Evolutionary conservation across 2,329 filamentous ascomycete species (phyloP), one percentile per base, ranked within the genome.

Genomic region (Ophiobolus disseminans): DNA sequence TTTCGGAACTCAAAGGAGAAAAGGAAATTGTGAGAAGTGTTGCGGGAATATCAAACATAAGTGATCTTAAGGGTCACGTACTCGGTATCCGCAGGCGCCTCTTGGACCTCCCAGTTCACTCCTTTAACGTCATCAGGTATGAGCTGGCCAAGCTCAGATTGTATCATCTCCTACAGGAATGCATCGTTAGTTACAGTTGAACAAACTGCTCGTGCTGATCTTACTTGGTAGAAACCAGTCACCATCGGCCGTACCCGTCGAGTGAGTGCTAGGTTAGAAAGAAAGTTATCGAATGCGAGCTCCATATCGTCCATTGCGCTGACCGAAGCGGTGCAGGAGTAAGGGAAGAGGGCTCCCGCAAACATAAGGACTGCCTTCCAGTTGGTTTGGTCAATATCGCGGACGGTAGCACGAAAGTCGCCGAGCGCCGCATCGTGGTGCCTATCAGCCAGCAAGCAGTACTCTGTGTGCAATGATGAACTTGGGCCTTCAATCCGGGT

Each of bases 291-390:
- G n/a, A 67, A 60, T 3, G 55, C 49, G 20, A 61, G 50, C 2
- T 63, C 52, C 11, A 61, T 25, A 10, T 54, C 40, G n/a, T 51
- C 48, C 3, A 42, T 40, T 1, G 36, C 31, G 20, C 45, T 47
- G 10, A 62, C 36, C 4, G 57, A 51, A 28, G 58, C 36, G 14
- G 57, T 56, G 37, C 55, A 68, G 1, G 58, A 60, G 34, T 66
- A 65, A 6, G 64, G 65, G 16, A 64, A 65, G 1, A 64, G 32
- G 3, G 41, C 42, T 13, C 40, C 50, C 3, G 55, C 50, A 45
- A 56, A 63, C 30, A 31, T 69, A 6, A 63, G 67, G 8, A 76
- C 62, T 1, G 76, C 70, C 25, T 75, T 71, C 46, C 69, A 74
- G 39, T 75, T 75, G 11, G 65, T 68, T 4, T 70, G 57, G 5